phyloP scores from a whole-genome alignment of 2,329 filamentous ascomycete species.

The Sclerotinia subarctica region DNA sequence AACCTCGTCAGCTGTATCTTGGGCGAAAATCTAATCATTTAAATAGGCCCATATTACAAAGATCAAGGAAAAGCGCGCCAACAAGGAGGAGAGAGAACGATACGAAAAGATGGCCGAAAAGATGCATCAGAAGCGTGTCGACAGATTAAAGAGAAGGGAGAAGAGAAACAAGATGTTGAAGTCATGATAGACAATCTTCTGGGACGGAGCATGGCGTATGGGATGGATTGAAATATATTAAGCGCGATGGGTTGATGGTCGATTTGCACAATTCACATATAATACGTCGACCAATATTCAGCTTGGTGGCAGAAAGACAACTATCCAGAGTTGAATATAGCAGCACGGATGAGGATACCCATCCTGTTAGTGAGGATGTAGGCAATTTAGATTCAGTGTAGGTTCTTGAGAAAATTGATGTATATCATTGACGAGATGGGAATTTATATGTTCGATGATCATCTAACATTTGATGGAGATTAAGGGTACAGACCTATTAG shows the following conservation, averaged over 20 bases:
- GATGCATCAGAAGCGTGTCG: conserved; percentile 95
- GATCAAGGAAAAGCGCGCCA: conserved; percentile 80
- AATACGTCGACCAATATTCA: not conserved
- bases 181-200: conserved; percentile 46
- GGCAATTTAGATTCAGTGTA: not conserved
- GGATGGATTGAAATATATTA: not conserved
- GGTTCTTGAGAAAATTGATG: not conserved
- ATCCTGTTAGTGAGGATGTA: not conserved
- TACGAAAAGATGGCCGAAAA: conserved; percentile 94
- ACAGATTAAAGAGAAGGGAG: conserved; percentile 89
- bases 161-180: conserved; percentile 87
- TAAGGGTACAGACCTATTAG: not conserved
- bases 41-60: conserved; percentile 68
- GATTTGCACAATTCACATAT: conserved; percentile 1
- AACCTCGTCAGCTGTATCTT: not conserved
- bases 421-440: not conserved
- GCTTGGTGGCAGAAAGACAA: not conserved
- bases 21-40: not conserved
- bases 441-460: not conserved
- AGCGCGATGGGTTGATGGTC: not conserved
- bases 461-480: not conserved
- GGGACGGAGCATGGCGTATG: conserved; percentile 15
- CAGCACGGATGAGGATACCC: not conserved
- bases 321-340: not conserved
- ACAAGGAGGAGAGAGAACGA: conserved; percentile 88